These are phyloP conservation scores for Coemansia sp. DNA, from an alignment of 192 early-diverging fungal genomes.

Conservation along the genomic window DNA sequence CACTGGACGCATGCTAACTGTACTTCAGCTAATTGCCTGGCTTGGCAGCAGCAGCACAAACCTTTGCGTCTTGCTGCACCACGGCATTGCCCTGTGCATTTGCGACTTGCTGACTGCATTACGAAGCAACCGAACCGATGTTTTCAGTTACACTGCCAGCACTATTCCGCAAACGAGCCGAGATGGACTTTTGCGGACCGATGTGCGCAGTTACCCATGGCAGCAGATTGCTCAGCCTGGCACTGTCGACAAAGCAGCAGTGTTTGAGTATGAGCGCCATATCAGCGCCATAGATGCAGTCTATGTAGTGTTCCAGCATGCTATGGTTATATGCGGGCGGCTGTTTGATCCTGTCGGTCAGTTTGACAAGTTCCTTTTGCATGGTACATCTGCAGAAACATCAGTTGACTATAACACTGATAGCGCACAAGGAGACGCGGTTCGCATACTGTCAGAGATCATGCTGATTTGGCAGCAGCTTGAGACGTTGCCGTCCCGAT, in stretches of 20 bases:
- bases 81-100: slow-evolving; percentile 5
- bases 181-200: slow-evolving; percentile 3
- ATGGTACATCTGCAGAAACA: neutral
- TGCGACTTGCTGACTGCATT: slow-evolving; percentile 14
- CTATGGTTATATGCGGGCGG: slow-evolving; percentile 11
- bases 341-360: slow-evolving; percentile 26
- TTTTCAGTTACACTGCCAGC: slow-evolving; percentile 9
- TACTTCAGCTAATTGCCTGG: slow-evolving; percentile 28
- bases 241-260: neutral
- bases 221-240: neutral
- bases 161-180: neutral
- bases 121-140: slow-evolving; percentile 10
- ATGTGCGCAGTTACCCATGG: slow-evolving; percentile 33
- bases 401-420: neutral
- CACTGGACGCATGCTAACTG: slow-evolving; percentile 12
- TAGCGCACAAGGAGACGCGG: neutral
- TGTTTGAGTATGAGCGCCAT: neutral
- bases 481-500: slow-evolving; percentile 9
- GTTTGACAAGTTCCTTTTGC: slow-evolving; percentile 14
- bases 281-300: slow-evolving; percentile 7
- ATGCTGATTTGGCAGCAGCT: slow-evolving; percentile 23
- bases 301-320: slow-evolving; percentile 14
- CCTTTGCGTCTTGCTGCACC: slow-evolving; percentile 31
- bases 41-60: slow-evolving; percentile 13
- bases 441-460: neutral